These are phyloP conservation scores for Petunia hybrid DNA, from an alignment of 305 asterid species.

Conservation along the genomic window DNA sequence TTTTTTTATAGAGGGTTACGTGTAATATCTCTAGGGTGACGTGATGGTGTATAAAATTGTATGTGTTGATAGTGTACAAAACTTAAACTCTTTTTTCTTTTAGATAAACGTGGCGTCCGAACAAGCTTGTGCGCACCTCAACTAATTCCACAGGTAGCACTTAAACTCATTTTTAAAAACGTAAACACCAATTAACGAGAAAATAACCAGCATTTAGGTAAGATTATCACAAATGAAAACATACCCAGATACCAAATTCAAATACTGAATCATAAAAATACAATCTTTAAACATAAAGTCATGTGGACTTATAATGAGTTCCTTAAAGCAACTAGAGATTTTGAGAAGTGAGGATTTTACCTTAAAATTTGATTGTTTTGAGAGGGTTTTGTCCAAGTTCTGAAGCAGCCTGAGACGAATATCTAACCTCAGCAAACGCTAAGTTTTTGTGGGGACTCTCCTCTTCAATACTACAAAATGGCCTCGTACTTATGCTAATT, in stretches of 20 bases:
- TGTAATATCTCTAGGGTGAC: no score
- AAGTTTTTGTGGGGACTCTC: background rate
- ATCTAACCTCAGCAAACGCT: background rate
- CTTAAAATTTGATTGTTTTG: conserved; percentile 18
- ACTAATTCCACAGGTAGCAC: no score
- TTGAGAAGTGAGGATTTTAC: background rate
- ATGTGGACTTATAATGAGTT: background rate
- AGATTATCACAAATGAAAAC: background rate
- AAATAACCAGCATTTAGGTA: background rate
- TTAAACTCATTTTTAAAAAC: background rate
- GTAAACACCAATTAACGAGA: conserved; percentile 1
- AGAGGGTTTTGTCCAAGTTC: conserved; percentile 7
- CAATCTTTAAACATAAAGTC: background rate
- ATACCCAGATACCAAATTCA: background rate
- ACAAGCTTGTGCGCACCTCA: no score
- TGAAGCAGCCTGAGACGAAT: background rate
- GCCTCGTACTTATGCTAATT: no score
- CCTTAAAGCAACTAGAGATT: background rate
- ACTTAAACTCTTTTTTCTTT: no score
- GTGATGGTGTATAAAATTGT: no score
- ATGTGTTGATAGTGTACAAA: no score
- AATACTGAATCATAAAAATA: background rate
- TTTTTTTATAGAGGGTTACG: no score
- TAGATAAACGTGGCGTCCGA: no score
- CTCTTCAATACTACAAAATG: background rate